A percentile compares a stretch with the other conserved stretches of the same genome.
Evolutionary conservation across 257 asterid species (phyloP).

Genomic region (Solanum pinnatisectum): DNA sequence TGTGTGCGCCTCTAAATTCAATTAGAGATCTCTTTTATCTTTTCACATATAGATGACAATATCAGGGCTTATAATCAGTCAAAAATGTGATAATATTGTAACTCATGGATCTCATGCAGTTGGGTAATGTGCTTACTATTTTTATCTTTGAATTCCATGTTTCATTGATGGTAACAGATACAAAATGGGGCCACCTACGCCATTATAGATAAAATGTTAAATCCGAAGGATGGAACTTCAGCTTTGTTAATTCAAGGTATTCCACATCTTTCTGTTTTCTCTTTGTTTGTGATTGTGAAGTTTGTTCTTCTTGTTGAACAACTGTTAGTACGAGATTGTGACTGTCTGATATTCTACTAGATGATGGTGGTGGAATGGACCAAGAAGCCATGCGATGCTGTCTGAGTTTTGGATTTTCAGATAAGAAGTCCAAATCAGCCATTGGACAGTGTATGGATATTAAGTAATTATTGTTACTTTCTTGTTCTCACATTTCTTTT

Average conservation of each 20-base stretch:
- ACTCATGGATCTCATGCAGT: neutral
- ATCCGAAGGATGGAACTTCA: constrained; percentile 67
- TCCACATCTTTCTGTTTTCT: constrained; percentile 1
- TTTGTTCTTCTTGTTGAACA: neutral
- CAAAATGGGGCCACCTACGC: constrained; percentile 75
- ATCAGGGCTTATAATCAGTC: neutral
- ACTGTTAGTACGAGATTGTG: constrained; percentile 4
- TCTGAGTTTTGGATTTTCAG: constrained; percentile 88
- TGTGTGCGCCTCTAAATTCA: neutral
- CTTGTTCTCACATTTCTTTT: neutral
- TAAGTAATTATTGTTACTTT: neutral
- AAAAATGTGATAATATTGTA: neutral
- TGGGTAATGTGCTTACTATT: constrained; percentile 10
- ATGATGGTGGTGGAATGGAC: constrained; percentile 95
- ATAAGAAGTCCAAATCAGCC: constrained; percentile 58
- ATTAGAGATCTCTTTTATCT: neutral
- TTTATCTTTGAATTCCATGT: constrained; percentile 7
- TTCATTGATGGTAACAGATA: constrained; percentile 37
- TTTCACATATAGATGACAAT: neutral
- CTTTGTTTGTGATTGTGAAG: constrained; percentile 3
- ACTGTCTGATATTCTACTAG: constrained; percentile 28
- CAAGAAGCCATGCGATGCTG: constrained; percentile 77
- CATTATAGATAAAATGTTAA: constrained; percentile 45
- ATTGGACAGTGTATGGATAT: constrained; percentile 71
- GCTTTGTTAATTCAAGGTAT: constrained; percentile 82